Base-by-base conservation (phyloP, 768 basidiomycete genomes). In the Psilocybe tampanensis region DNA sequence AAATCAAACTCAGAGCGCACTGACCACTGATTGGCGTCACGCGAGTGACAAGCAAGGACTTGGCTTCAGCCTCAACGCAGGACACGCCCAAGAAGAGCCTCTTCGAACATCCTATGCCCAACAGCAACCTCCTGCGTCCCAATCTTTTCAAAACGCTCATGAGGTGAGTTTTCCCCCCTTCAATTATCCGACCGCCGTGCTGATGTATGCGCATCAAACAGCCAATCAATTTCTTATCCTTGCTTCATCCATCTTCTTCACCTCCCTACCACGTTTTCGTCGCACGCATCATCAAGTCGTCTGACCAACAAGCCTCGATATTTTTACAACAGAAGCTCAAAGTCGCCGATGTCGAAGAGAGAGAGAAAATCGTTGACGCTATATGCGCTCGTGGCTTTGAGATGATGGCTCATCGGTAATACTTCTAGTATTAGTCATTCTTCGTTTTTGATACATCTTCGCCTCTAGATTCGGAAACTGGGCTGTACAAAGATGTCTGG, bases 311-410 rank as follows among this genome's bases (percentile, higher is more conserved):
- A 65, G 92, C 92, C 12, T 92, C 90, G 13, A 94, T 94, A 52
- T 94, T 94, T 66, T 77, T 94, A 39, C 92, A 94, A 67, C 92
- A 94, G 67, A 94, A 94, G 66, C 80, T 94, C 64, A 94, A 94
- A 70, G 90, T 92, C 17, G 92, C 92, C 3, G 89, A 92, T 62
- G 61, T 79, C 18, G 83, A 86, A 49, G 92, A 94, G 67, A 79
- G 92, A 2, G 82, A 80, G 5, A 92, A 91, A 71, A 94, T 94
- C 44, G 87, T 94, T 15, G 90, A 93, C 64, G 92, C 92, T 45
- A 94, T 94, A 55, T 92, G 90, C 58, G 80, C 85, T 39, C 82
- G 86, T 12, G 92, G 92, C 1, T 91, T 90, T 60, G 92, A 94
- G 69, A 94, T 94, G 92, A 94, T 94, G 92, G 92, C 90, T 55